A percentile compares a stretch with the other conserved stretches of the same genome.
phyloP scores from a whole-genome alignment of 176 grass and related monocot species.

The Pontederia paniculata region DNA sequence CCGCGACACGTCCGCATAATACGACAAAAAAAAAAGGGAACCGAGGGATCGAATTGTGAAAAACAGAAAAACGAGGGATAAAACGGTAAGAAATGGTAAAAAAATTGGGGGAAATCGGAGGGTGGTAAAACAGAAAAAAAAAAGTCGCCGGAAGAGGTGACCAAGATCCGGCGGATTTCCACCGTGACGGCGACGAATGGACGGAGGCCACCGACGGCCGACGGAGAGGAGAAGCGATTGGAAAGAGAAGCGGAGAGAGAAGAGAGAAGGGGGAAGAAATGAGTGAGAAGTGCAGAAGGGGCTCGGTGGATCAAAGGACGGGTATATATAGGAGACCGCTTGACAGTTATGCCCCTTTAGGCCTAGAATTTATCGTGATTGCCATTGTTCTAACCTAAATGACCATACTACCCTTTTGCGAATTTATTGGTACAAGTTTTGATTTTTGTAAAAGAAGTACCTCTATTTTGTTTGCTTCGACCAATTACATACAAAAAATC shows the following conservation, averaged over 20 bases:
- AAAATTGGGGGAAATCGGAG: no score
- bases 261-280: not conserved
- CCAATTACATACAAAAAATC: no score
- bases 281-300: no score
- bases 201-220: no score
- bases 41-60: not conserved
- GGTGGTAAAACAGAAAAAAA: no score
- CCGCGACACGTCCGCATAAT: slow-evolving; percentile 29
- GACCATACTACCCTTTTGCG: no score
- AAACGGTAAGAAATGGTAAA: not conserved
- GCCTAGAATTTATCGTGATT: no score
- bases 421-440: no score
- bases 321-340: not conserved
- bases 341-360: not conserved
- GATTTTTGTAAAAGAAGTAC: no score
- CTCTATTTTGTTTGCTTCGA: no score
- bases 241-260: not conserved
- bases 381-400: no score
- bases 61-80: not conserved
- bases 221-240: not conserved
- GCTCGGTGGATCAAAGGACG: not conserved
- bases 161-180: not conserved
- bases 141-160: no score
- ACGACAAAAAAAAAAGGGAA: not conserved
- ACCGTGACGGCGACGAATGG: not conserved